Evolutionary conservation across 495 filamentous ascomycete species (phyloP).

Genomic region (Penicillium pancosmium): DNA sequence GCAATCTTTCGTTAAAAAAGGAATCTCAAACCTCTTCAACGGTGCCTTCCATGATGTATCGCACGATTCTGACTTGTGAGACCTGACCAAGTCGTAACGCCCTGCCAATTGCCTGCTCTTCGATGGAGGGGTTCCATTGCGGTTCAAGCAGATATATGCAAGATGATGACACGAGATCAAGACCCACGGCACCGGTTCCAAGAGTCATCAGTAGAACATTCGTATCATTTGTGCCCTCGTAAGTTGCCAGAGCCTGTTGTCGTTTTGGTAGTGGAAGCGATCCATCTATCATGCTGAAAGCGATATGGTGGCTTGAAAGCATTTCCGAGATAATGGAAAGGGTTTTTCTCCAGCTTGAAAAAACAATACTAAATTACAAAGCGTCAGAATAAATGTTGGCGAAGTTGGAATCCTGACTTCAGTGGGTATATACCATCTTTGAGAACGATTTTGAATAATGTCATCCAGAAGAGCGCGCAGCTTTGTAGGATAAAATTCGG

Average conservation of each 20-base stretch:
- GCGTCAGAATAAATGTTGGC: background rate
- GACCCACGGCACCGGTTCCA: conserved; percentile 8
- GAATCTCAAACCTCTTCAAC: conserved; percentile 6
- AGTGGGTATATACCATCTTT: conserved; percentile 2
- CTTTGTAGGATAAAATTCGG: conserved; percentile 2
- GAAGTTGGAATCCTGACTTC: background rate
- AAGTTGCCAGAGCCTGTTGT: background rate
- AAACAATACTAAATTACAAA: conserved; percentile 2
- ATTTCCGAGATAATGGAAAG: background rate
- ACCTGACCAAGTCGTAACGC: conserved; percentile 11
- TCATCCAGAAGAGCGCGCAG: conserved; percentile 2
- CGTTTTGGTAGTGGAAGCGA: background rate
- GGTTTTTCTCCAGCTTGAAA: conserved; percentile 8
- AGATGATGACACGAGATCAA: conserved; percentile 4
- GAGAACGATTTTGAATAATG: conserved; percentile 1
- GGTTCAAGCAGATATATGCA: conserved; percentile 13
- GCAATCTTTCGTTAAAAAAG: background rate
- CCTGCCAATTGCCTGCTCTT: conserved; percentile 10
- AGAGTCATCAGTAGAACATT: conserved; percentile 8
- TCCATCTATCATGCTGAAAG: background rate
- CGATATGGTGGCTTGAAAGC: background rate
- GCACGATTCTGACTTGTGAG: conserved; percentile 5
- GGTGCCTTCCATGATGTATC: conserved; percentile 5
- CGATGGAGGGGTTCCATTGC: conserved; percentile 15
- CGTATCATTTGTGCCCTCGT: conserved; percentile 3